Conservation (phyloP, 805 yeast genomes). For the Sungouiella thailandica region DNA sequence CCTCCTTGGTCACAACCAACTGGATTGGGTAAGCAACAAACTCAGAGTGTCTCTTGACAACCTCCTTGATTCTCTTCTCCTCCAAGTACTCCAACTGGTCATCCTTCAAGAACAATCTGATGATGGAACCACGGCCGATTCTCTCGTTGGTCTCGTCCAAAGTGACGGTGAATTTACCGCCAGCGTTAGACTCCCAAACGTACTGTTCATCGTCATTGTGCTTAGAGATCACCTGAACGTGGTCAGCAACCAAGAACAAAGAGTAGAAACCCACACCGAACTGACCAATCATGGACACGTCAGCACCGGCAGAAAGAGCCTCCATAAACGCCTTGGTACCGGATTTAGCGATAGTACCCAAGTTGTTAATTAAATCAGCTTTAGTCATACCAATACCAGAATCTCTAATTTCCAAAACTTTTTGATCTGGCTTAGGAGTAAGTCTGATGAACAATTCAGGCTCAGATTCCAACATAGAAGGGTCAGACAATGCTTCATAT, state of each 20-base stretch:
- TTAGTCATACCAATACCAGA: conserved; percentile 99
- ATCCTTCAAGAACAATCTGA: conserved; percentile 95
- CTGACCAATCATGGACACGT: conserved; percentile 99
- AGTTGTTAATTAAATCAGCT: conserved; percentile 96
- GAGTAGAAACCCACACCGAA: conserved; percentile 99
- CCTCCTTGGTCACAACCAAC: conserved; percentile 96
- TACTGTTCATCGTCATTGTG: conserved; percentile 99
- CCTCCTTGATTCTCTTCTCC: conserved; percentile 99
- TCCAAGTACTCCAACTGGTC: conserved; percentile 98
- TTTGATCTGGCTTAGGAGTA: conserved; percentile 93
- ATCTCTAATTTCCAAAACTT: conserved; percentile 95
- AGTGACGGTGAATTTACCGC: conserved; percentile 97
- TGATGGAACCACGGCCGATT: conserved; percentile 90
- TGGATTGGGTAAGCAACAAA: conserved; percentile 99
- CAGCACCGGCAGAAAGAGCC: conserved; percentile 99
- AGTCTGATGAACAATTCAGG: conserved; percentile 96
- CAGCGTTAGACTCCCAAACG: conserved; percentile 99
- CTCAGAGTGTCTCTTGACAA: conserved; percentile 98
- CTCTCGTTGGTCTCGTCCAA: conserved; percentile 82
- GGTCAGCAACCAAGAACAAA: conserved; percentile 97
- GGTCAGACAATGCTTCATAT: conserved; percentile 92
- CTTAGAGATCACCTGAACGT: conserved; percentile 96
- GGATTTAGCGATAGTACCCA: conserved; percentile 99
- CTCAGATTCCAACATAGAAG: conserved; percentile 86
- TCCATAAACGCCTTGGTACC: conserved; percentile 99